Percentiles rank a stretch among this genome's conserved stretches.
Evolutionary conservation across 441 rosid genomes (phyloP).

Genomic region (Rhodomyrtus psidioides): DNA sequence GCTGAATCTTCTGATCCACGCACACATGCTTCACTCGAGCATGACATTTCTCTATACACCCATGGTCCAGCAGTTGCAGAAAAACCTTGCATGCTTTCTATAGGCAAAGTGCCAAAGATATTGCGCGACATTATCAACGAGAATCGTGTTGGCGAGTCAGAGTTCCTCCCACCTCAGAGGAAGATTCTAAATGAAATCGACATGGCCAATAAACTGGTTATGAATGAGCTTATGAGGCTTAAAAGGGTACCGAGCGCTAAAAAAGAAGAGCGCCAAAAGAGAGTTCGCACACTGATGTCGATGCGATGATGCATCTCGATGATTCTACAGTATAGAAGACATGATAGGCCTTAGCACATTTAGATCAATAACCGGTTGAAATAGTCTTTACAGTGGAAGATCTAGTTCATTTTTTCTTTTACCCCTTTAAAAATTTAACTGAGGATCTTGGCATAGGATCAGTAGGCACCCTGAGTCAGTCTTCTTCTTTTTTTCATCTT

Average conservation of each 20-base stretch:
- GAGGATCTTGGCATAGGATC: not conserved
- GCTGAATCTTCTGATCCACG: constrained; percentile 18
- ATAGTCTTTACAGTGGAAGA: no score
- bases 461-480: no score
- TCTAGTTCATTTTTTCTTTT: constrained; percentile 9
- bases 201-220: constrained; percentile 53
- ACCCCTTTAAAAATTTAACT: not conserved
- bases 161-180: constrained; percentile 69
- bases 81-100: constrained; percentile 33
- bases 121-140: constrained; percentile 12
- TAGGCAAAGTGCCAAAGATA: constrained; percentile 45
- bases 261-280: constrained; percentile 51
- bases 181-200: constrained; percentile 74
- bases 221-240: constrained; percentile 54
- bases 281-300: constrained; percentile 62
- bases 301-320: constrained; percentile 42
- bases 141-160: constrained; percentile 28
- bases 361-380: not conserved
- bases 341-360: no score
- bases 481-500: no score
- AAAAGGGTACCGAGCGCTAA: constrained; percentile 57
- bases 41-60: constrained; percentile 9
- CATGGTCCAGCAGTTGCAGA: constrained; percentile 28
- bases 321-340: not conserved
- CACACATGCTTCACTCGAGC: constrained; percentile 28